phyloP scores from a whole-genome alignment of 1,284 basidiomycete species.

The Ceratobasidium papillatum region DNA sequence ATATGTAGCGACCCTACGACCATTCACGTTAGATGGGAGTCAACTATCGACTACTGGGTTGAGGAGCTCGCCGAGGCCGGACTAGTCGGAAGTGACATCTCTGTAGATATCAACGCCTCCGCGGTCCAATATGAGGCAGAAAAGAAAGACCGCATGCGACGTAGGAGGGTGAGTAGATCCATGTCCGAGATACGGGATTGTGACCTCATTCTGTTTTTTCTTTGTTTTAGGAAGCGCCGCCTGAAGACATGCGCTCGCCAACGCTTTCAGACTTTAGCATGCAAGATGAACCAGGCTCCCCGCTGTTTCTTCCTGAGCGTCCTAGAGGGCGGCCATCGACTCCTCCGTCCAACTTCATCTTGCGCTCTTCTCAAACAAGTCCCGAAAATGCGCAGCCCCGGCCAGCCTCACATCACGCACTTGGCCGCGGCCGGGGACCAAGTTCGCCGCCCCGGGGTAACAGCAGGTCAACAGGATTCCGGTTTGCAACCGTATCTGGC shows the following conservation, averaged over 20 bases:
- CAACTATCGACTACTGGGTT: conserved; percentile 33
- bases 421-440: conserved; percentile 32
- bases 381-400: conserved; percentile 33
- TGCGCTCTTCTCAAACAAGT: conserved; percentile 37
- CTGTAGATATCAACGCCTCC: conserved; percentile 15
- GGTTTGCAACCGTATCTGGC: conserved; percentile 16
- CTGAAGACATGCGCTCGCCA: conserved; percentile 38
- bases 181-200: not conserved
- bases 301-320: conserved; percentile 10
- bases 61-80: conserved; percentile 35
- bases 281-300: conserved; percentile 36
- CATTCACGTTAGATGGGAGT: conserved; percentile 36
- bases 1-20: conserved; percentile 36
- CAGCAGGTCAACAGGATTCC: conserved; percentile 33
- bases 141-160: conserved; percentile 40
- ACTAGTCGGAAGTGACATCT: conserved; percentile 16
- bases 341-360: conserved; percentile 22
- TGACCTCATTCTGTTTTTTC: conserved; percentile 13
- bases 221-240: conserved; percentile 12
- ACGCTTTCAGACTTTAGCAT: conserved; percentile 36
- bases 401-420: conserved; percentile 12
- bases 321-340: conserved; percentile 35
- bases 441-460: conserved; percentile 30
- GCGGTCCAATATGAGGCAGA: conserved; percentile 37
- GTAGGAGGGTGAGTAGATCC: conserved; percentile 28